Evolutionary conservation across 768 basidiomycete genomes (phyloP).

Genomic region (Collybia sp.): DNA sequence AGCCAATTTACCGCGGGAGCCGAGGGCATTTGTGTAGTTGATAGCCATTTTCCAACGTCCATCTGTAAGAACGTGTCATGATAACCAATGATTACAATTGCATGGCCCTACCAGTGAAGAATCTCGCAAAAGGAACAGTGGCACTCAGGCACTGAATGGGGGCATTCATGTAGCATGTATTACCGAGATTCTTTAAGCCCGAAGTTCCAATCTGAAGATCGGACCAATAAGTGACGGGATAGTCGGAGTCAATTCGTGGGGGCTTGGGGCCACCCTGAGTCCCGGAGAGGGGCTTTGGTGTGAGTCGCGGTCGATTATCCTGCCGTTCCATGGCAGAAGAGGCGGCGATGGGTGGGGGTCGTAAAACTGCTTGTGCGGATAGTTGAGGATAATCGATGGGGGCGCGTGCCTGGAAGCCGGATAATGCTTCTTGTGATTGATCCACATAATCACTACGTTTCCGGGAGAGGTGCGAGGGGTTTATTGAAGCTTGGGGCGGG

Average conservation of each 20-base stretch:
- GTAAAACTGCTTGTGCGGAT: conserved; percentile 51
- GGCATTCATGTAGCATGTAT: conserved; percentile 99
- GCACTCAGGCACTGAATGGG: conserved; percentile 96
- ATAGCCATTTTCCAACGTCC: conserved; percentile 79
- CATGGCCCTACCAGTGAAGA: conserved; percentile 72
- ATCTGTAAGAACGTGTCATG: conserved; percentile 38
- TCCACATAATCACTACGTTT: conserved; percentile 80
- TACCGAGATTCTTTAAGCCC: conserved; percentile 91
- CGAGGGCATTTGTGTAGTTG: conserved; percentile 81
- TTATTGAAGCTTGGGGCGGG: conserved; percentile 84
- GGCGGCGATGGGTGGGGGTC: conserved; percentile 79
- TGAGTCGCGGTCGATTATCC: conserved; percentile 61
- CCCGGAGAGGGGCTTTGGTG: conserved; percentile 20
- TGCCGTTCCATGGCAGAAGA: conserved; percentile 68
- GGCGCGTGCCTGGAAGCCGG: conserved; percentile 39
- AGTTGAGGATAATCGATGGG: conserved; percentile 83
- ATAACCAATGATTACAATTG: neutral
- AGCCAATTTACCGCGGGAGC: conserved; percentile 81
- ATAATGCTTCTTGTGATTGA: conserved; percentile 63
- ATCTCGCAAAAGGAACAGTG: conserved; percentile 87
- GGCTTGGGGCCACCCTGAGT: conserved; percentile 38
- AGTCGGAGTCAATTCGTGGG: conserved; percentile 69
- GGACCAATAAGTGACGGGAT: conserved; percentile 81
- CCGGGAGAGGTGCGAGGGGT: conserved; percentile 63
- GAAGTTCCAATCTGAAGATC: conserved; percentile 75